These are phyloP conservation scores for Fusarium duplospermum DNA, from an alignment of 2,329 filamentous ascomycete genomes.

Conservation along the genomic window DNA sequence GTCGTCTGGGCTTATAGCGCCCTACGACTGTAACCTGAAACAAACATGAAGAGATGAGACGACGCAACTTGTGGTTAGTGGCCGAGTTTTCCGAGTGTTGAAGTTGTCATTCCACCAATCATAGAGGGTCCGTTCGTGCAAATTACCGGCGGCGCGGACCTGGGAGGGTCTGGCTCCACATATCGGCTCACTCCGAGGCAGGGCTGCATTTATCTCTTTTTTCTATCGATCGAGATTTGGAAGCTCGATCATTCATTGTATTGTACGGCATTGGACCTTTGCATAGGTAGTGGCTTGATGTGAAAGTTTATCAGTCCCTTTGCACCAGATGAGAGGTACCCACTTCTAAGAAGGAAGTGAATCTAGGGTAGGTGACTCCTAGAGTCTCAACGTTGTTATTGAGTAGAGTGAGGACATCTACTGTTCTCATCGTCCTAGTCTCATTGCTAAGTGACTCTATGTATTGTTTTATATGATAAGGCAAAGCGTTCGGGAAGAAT, in stretches of 20 bases:
- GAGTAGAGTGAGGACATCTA: not conserved
- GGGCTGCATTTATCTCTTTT: not conserved
- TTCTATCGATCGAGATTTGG: not conserved
- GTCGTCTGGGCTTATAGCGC: not conserved
- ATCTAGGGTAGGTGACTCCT: not conserved
- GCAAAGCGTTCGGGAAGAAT: not conserved
- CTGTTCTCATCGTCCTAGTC: not conserved
- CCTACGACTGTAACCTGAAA: slow-evolving; percentile 1
- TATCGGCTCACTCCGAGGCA: not conserved
- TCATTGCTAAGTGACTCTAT: not conserved
- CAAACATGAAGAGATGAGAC: not conserved
- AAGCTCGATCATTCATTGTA: not conserved
- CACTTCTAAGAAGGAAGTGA: not conserved
- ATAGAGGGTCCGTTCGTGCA: not conserved
- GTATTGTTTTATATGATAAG: fast-evolving
- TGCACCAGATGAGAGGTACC: not conserved
- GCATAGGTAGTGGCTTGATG: not conserved
- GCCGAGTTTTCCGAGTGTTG: not conserved
- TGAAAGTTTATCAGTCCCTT: not conserved
- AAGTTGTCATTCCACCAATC: not conserved
- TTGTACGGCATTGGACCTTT: not conserved
- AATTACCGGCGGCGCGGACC: not conserved
- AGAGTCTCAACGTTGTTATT: not conserved
- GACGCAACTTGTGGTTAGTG: not conserved
- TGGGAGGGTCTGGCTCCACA: not conserved